These are phyloP conservation scores for Malassezia pachydermatis DNA, from an alignment of 1,284 basidiomycete species.

Conservation along the genomic window DNA sequence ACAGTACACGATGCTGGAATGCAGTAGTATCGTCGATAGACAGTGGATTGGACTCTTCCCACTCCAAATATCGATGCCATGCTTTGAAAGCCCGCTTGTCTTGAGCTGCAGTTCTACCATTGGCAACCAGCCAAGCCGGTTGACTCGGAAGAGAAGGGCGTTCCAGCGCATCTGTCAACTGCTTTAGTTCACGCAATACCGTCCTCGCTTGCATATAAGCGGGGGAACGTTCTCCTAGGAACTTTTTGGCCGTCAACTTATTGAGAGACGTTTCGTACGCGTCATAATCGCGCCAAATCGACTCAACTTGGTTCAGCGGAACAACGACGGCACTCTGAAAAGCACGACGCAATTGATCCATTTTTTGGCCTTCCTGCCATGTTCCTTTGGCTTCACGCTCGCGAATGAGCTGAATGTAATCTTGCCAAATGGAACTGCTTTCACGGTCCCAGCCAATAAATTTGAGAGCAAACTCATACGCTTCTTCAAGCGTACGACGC, in stretches of 20 bases:
- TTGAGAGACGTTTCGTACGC: constrained; percentile 83
- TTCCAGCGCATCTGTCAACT: constrained; percentile 52
- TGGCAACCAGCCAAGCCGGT: constrained; percentile 26
- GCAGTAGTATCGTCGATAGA: constrained; percentile 66
- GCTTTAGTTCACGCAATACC: constrained; percentile 68
- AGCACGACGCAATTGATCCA: constrained; percentile 79
- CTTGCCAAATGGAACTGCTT: constrained; percentile 55
- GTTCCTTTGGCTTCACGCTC: constrained; percentile 54
- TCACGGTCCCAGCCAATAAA: constrained; percentile 68
- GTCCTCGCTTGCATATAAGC: constrained; percentile 87
- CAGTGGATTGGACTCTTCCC: constrained; percentile 89
- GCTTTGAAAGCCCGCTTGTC: constrained; percentile 56
- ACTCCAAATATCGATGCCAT: constrained; percentile 87
- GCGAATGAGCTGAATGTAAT: constrained; percentile 71
- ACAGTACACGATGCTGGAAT: constrained; percentile 63
- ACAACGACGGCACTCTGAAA: constrained; percentile 89
- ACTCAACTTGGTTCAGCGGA: constrained; percentile 83
- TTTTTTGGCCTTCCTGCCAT: constrained; percentile 92
- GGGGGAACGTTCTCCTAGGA: constrained; percentile 71
- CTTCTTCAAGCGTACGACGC: constrained; percentile 67
- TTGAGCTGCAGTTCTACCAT: constrained; percentile 3
- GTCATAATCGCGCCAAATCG: constrained; percentile 89
- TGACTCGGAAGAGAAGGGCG: constrained; percentile 33
- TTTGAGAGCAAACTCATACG: constrained; percentile 85
- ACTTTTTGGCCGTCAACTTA: constrained; percentile 90